Percentiles rank a stretch among this genome's conserved stretches.
Conservation (phyloP, 768 basidiomycete genomes). For the Tephrocybe sp. region DNA sequence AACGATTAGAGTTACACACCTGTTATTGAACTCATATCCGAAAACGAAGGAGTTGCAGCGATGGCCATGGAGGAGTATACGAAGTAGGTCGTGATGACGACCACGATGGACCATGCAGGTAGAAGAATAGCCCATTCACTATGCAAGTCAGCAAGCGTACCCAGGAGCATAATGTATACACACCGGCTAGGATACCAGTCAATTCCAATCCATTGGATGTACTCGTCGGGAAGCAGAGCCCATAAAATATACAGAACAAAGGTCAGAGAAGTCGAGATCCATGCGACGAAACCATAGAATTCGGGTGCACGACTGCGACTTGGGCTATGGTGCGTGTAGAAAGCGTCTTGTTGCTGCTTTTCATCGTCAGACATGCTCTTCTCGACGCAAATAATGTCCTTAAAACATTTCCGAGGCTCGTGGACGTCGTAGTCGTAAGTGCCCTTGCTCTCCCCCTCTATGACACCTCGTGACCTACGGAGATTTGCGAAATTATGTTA, state of each 20-base stretch:
- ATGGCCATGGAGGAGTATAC: constrained; percentile 77
- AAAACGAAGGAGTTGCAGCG: constrained; percentile 66
- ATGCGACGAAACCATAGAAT: constrained; percentile 90
- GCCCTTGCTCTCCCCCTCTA: no score
- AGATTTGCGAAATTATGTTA: no score
- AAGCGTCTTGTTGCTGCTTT: neutral
- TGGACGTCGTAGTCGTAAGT: no score
- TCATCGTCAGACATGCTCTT: no score
- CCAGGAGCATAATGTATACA: constrained; percentile 16
- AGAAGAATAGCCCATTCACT: constrained; percentile 88
- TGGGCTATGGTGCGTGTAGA: neutral
- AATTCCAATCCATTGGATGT: constrained; percentile 65
- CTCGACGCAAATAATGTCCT: no score
- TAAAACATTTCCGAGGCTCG: no score
- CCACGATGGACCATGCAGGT: constrained; percentile 73
- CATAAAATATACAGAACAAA: constrained; percentile 76
- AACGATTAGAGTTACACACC: constrained; percentile 44
- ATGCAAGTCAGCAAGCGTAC: neutral
- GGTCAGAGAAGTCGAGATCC: constrained; percentile 71
- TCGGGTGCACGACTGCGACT: constrained; percentile 69
- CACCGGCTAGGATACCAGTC: constrained; percentile 90
- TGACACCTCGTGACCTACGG: no score
- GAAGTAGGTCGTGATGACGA: constrained; percentile 74
- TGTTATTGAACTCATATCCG: constrained; percentile 63
- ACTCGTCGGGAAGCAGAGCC: constrained; percentile 77